A percentile compares a stretch with the other conserved stretches of the same genome.
Conservation (phyloP, 768 basidiomycete species). For the Psilocybe azurescens region DNA sequence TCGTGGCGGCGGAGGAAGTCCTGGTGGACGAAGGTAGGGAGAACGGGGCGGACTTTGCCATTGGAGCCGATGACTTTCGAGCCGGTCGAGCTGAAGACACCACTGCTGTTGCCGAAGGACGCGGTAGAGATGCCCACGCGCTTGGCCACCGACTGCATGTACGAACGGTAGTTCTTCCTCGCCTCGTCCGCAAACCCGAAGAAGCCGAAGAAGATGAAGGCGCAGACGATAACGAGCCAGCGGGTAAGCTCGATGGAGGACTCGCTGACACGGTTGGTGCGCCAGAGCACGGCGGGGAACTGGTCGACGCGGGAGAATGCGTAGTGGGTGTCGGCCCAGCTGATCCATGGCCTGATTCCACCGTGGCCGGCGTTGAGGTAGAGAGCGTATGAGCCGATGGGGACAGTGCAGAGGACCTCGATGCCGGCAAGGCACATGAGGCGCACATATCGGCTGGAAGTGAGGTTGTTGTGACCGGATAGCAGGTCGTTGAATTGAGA, state of each 20-base stretch:
- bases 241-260: conserved; percentile 47
- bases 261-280: conserved; percentile 23
- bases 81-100: conserved; percentile 31
- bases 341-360: conserved; percentile 48
- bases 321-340: conserved; percentile 56
- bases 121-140: conserved; percentile 36
- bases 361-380: conserved; percentile 37
- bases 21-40: conserved; percentile 53
- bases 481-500: conserved; percentile 48
- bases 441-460: conserved; percentile 53
- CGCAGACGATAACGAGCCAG: conserved; percentile 52
- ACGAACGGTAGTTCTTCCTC: conserved; percentile 52
- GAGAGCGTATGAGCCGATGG: conserved; percentile 43
- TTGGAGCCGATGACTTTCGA: conserved; percentile 25
- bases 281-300: conserved; percentile 50
- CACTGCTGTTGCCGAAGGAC: conserved; percentile 24
- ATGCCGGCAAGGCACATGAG: conserved; percentile 58
- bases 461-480: conserved; percentile 46
- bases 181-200: conserved; percentile 73
- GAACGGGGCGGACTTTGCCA: conserved; percentile 34
- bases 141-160: conserved; percentile 43
- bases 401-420: conserved; percentile 53
- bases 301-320: conserved; percentile 50
- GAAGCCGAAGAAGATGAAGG: conserved; percentile 66
- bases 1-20: conserved; percentile 51